Evolutionary conservation across 148 eudicot genomes (phyloP), one percentile per base, ranked within the genome.

Genomic region (Cornus florida): DNA sequence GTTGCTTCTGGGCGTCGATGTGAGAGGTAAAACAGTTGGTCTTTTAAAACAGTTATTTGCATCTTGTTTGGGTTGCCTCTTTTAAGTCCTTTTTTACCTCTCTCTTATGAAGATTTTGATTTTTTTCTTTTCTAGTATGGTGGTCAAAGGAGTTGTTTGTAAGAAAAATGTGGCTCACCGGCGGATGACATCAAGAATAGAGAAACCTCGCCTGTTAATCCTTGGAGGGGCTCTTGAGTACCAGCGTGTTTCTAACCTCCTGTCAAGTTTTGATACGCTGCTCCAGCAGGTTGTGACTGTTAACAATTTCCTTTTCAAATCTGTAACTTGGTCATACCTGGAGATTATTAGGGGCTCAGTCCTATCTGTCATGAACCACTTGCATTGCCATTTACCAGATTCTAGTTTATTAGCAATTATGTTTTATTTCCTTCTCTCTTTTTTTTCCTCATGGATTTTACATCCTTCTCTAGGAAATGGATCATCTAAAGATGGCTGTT

Each of bases 401-500:
- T 28, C 74, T 59, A 72, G 69, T 72, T 74, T 39, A 20, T 28
- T 39, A 64, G 59, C 75, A 67, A 41, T 10, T 72, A 16, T 14
- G 7, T 65, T 72, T 72, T 41, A 38, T 39, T 75, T 48, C 41
- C 35, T 24, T 17, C 28, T 28, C 28, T 28, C 28, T 82, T 3
- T 69, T 57, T 77, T 35, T 38, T 68, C 39, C 83, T 76, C 76
- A 74, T 76, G 76, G 62, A 33, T 73, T 81, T 48, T 48, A 59
- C 39, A 43, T 69, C 67, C 70, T 76, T 11, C 28, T 69, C n/a
- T 83, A 94, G 99, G 99, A 96, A 91, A 96, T 84, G 95, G 99
- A 96, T 83, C 98, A 96, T 86, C 86, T 96, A 65, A 93, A 92
- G 92, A 96, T 96, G 99, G 99, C 99, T 84, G 99, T 96, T 77